Base-by-base conservation (phyloP, 1,284 basidiomycete genomes). In the Boletellus sp. region DNA sequence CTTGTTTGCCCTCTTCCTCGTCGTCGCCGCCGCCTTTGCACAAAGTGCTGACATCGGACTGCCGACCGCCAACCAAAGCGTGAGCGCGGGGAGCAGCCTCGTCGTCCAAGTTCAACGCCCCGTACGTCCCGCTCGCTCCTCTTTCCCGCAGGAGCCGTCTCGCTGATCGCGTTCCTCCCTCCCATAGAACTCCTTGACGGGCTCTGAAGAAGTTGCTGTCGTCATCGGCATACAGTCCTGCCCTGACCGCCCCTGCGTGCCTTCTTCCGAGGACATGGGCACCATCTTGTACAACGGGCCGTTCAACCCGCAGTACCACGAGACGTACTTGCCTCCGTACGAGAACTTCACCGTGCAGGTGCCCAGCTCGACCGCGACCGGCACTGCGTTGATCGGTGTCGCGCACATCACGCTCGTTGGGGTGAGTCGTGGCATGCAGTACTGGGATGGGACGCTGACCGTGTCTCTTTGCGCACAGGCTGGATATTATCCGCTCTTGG, bases 151-250 rank as follows among this genome's bases (percentile, higher is more conserved):
- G 5, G 22, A 3, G 22, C 5, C 22, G 3, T 22, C 22, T 22
- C 22, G 22, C 32, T 49, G 6, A 50, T 49, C 12, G 10, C 13
- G 2, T 15, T 2, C 3, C 21, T 11, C 19, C 19, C 30, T 21
- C 15, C 4, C n/a, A n/a, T 32, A 66, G 67, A 47, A 64, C n/a
- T 5, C 41, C 13, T 39, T 67, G n/a, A 51, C 67, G 5, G 51
- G 60, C 2, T 66, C 56, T 18, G 57, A 65, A 47, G 62, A 66
- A 8, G 60, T 66, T n/a, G 65, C 64, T 33, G 47, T 68, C 42
- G 67, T 61, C 19, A 59, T 66, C 28, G 64, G 61, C 16, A 15
- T 68, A 39, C 65, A 63, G 46, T 68, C 63, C 19, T 69, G 65
- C 44, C 12, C 56, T 7, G 18, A 26, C 24, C 3, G 53, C 8